Base-by-base conservation (phyloP, 1,139 yeast species). In the Nadsonia commutata region DNA sequence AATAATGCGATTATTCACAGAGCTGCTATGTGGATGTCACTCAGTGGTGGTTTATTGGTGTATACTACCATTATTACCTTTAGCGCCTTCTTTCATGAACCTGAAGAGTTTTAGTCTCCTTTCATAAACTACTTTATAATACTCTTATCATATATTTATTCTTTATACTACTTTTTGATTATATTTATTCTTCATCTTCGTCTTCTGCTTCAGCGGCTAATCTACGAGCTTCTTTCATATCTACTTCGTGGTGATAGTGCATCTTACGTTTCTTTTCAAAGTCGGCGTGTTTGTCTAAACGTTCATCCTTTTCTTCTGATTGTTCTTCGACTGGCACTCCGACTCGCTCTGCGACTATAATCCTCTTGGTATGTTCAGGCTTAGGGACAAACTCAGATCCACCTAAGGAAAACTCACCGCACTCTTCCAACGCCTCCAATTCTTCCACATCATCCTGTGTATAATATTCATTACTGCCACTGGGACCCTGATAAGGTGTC, bases 401-500 rank as follows among this genome's bases (percentile, higher is more conserved):
- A 16, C 83, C 85, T 19, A 78, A 56, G 16, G 70, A 62, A 48
- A 76, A 69, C n/a, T n/a, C n/a, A n/a, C n/a, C n/a, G n/a, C n/a
- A n/a, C n/a, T n/a, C n/a, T 36, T 67, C 73, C 31, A 70, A 58
- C 11, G 60, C 64, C 41, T 67, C 73, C 19, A 55, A 61, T 38
- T 64, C 69, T 13, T 46, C 41, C 36, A 38, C 74, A 42, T 68
- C 72, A 37, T 79, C 90, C 42, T 77, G 80, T 50, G 79, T 88
- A 57, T 86, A 86, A 58, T 88, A 93, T 52, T 88, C 96, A 11
- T 76, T 73, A 2, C 93, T 94, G 53, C 84, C 82, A 39, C 84
- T 82, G 0, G 96, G 94, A 18, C 94, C 95, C 57, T 84, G 94
- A 58, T 82, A 90, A 2, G 98, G 98, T 2, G 98, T 90, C 67